Conservation (phyloP, 2,329 filamentous ascomycete genomes). For the Microsporum ferrugineum region DNA sequence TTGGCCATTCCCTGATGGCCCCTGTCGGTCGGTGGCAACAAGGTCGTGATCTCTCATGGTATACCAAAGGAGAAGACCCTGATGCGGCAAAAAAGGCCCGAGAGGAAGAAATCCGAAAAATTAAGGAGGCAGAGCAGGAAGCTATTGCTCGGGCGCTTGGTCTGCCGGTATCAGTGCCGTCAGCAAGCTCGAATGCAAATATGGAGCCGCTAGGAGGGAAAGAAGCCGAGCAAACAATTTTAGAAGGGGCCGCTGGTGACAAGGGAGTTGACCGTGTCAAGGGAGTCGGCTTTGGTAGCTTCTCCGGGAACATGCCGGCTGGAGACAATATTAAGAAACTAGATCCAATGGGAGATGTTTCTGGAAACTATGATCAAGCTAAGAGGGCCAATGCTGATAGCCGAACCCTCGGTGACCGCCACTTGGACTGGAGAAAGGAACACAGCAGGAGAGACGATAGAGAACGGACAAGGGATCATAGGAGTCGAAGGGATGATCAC, state of each 20-base stretch:
- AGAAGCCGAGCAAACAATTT: constrained; percentile 46
- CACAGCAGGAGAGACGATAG: constrained; percentile 26
- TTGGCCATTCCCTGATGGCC: constrained; percentile 84
- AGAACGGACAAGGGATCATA: constrained; percentile 17
- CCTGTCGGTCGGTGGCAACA: constrained; percentile 89
- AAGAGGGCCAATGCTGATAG: not conserved
- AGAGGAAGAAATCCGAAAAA: constrained; percentile 63
- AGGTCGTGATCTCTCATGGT: constrained; percentile 57
- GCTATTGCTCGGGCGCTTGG: constrained; percentile 76
- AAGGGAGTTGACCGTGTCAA: constrained; percentile 19
- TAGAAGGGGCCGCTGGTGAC: constrained; percentile 24
- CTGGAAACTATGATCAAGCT: constrained; percentile 9
- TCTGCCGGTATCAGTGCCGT: constrained; percentile 53
- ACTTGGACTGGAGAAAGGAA: constrained; percentile 36
- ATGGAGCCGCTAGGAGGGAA: constrained; percentile 50
- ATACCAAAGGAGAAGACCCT: constrained; percentile 45
- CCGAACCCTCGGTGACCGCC: constrained; percentile 5
- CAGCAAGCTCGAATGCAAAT: constrained; percentile 54
- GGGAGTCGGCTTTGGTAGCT: constrained; percentile 27
- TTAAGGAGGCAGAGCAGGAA: constrained; percentile 90
- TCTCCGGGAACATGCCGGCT: constrained; percentile 19
- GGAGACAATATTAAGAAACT: constrained; percentile 17
- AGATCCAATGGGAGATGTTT: constrained; percentile 18
- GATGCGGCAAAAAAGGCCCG: constrained; percentile 45
- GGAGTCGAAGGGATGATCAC: constrained; percentile 25